These are phyloP conservation scores for Penicillium dipodomyicola DNA, from an alignment of 495 filamentous ascomycete genomes.

Conservation along the genomic window DNA sequence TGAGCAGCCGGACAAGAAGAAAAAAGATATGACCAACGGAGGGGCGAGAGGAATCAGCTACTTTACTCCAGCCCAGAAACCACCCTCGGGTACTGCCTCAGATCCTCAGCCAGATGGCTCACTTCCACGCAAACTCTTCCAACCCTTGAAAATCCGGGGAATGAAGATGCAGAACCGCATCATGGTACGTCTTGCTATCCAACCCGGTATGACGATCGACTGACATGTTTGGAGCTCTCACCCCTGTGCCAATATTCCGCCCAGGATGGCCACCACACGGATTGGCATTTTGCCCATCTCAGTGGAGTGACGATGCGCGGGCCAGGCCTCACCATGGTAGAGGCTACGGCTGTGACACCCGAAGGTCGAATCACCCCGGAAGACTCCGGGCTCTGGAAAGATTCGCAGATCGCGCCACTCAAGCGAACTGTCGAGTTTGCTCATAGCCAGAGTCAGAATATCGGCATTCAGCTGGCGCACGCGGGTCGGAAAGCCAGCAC, in stretches of 20 bases:
- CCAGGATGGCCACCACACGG: constrained; percentile 53
- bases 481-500: constrained; percentile 70
- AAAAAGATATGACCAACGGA: too few relatives aligned
- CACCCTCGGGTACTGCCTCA: too few relatives aligned
- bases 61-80: too few relatives aligned
- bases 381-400: constrained; percentile 65
- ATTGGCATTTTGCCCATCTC: constrained; percentile 57
- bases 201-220: too few relatives aligned
- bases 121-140: too few relatives aligned
- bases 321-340: constrained; percentile 61
- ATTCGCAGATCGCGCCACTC: constrained; percentile 61
- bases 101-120: too few relatives aligned
- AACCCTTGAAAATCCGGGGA: too few relatives aligned
- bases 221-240: too few relatives aligned
- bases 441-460: constrained; percentile 61
- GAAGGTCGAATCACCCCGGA: constrained; percentile 71
- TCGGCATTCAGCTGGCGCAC: constrained; percentile 68
- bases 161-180: too few relatives aligned
- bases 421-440: constrained; percentile 60
- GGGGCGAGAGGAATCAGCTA: too few relatives aligned
- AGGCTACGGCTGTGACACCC: constrained; percentile 63
- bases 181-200: too few relatives aligned
- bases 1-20: too few relatives aligned
- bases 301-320: constrained; percentile 59
- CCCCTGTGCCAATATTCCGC: constrained; percentile 66